A percentile compares a stretch with the other conserved stretches of the same genome.
Evolutionary conservation across 768 basidiomycete genomes (phyloP).

Genomic region (Filobasidium wieringae): DNA sequence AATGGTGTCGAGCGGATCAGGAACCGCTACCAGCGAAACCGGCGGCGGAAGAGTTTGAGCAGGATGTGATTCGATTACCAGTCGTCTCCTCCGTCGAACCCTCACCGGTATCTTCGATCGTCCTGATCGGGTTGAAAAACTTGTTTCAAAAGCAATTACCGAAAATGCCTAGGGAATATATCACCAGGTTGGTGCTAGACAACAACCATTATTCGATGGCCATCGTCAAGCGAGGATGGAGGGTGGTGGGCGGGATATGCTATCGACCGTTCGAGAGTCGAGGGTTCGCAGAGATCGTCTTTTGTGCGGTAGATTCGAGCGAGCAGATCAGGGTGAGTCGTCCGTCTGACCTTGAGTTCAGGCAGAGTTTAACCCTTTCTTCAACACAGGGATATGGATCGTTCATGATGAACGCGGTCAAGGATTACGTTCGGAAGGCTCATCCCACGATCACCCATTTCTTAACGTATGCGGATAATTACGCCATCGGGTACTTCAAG

Average conservation of each 20-base stretch:
- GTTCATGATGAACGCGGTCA: slow-evolving; percentile 97
- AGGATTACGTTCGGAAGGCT: slow-evolving; percentile 70
- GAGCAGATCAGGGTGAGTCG: slow-evolving; percentile 84
- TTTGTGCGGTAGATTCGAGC: slow-evolving; percentile 90
- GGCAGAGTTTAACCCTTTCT: not conserved
- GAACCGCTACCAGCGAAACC: slow-evolving; percentile 54
- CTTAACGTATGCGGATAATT: slow-evolving; percentile 97
- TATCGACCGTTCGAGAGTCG: slow-evolving; percentile 91
- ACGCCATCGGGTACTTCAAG: slow-evolving; percentile 96
- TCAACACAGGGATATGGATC: slow-evolving; percentile 87
- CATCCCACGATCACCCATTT: slow-evolving; percentile 87
- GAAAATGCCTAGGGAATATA: slow-evolving; percentile 98
- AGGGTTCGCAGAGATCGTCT: slow-evolving; percentile 94
- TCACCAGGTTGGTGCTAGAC: slow-evolving; percentile 88
- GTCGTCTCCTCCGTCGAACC: slow-evolving; percentile 73
- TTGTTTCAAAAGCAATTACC: slow-evolving; percentile 94
- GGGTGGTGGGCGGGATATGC: slow-evolving; percentile 95
- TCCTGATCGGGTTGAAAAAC: slow-evolving; percentile 89
- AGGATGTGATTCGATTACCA: slow-evolving; percentile 67
- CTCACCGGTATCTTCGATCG: slow-evolving; percentile 58
- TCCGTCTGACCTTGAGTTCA: not conserved
- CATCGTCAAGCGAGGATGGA: slow-evolving; percentile 85
- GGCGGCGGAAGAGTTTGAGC: slow-evolving; percentile 65
- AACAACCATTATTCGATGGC: slow-evolving; percentile 82
- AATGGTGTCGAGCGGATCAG: slow-evolving; percentile 2